Percentiles rank a stretch among this genome's conserved stretches.
Conservation (phyloP, 768 basidiomycete species). For the Mycena latifolia region DNA sequence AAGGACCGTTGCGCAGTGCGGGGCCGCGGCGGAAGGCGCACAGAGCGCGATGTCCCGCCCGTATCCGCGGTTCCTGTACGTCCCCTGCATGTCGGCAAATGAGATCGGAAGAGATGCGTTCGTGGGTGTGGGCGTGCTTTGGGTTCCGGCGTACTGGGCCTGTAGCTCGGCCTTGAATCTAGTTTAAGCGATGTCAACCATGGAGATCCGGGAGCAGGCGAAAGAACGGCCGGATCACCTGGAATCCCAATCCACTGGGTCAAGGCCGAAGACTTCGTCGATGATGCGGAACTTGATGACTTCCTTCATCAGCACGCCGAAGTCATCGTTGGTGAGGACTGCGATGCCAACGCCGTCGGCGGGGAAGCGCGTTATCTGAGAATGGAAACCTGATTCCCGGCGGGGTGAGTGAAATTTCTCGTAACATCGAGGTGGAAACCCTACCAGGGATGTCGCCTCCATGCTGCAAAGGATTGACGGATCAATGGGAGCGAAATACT, state of each 20-base stretch:
- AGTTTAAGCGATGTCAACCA: too few relatives aligned
- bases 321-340: conserved; percentile 16
- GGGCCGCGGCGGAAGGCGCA: not conserved
- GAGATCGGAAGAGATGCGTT: not conserved
- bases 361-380: conserved; percentile 8
- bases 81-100: not conserved
- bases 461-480: conserved; percentile 1
- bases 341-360: conserved; percentile 6
- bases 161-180: too few relatives aligned
- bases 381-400: not conserved
- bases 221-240: too few relatives aligned
- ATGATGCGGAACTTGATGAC: conserved; percentile 12
- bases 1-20: not conserved
- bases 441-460: not conserved
- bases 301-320: not conserved
- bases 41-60: conserved; percentile 1
- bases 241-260: conserved; percentile 8
- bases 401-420: not conserved
- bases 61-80: not conserved
- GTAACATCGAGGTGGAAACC: not conserved
- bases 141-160: not conserved
- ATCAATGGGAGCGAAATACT: too few relatives aligned
- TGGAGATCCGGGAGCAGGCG: too few relatives aligned
- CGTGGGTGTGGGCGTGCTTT: not conserved
- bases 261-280: conserved; percentile 1